Evolutionary conservation across 306 rosid genomes (phyloP), one percentile per base, ranked within the genome.

Genomic region (Comarum palustre): DNA sequence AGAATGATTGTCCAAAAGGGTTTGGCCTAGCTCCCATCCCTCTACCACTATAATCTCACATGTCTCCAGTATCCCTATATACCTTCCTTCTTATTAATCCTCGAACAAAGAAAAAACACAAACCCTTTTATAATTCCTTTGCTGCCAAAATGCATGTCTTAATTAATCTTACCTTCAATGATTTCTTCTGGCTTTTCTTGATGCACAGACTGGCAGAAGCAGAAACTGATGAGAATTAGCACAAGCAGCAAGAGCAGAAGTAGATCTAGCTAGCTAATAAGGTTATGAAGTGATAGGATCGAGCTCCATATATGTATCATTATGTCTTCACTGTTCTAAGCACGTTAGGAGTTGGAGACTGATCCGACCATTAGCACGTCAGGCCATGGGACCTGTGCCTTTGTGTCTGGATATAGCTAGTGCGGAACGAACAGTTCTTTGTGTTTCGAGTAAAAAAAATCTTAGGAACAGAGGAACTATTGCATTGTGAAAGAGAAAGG

Each of bases 1-100:
- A 81, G 76, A 88, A 85, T 84, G 72, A 78, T 84, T 81, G 85
- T 72, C 47, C 25, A 58, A 66, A 71, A 80, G 69, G 75, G 71
- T 72, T 78, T 36, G 81, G 84, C 81, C 74, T 57, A 31, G 20
- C 66, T 78, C 86, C 85, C 85, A 86, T 84, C 79, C 80, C 83
- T 78, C 61, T 66, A 80, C 68, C 68, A 73, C 77, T 75, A 10
- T 81, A 68, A 70, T n/a, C 19, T 80, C 83, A 84, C 93, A 75
- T 89, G 96, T 79, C 81, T 70, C 62, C 75, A 72, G 11, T 50
- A 50, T 71, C 66, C 63, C 81, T 31, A 72, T 58, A 61, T 58
- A 61, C 43, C 41, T 62, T 14, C 45, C 67, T 31, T 60, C 41
- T 34, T 34, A 3, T 62, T 32, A 34, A 36, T 62, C 45, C 43